Evolutionary conservation across 2,329 filamentous ascomycete species (phyloP), one percentile per base, ranked within the genome.

Genomic region (Pestalotiopsis sp.): DNA sequence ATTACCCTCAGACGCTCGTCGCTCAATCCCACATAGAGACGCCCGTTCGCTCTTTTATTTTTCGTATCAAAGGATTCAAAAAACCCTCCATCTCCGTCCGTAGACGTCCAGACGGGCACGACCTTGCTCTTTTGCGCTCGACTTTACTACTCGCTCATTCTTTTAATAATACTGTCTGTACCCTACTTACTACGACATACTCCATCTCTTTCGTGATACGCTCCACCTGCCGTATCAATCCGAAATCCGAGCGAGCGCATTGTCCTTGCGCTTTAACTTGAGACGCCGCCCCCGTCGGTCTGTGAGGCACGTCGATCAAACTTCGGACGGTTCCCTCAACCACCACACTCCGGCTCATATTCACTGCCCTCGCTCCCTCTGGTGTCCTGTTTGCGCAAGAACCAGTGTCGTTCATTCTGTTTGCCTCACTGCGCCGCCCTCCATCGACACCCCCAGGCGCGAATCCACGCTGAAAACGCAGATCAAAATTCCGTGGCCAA

Each of bases 241-340:
- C 49, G 63, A 58, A 36, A 9, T 36, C 31, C 31, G 31, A 36
- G 31, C 31, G 45, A 17, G 63, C 63, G 63, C 63, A 66, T 66
- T 66, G 63, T 66, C 63, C 25, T 62, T 39, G 63, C 49, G 63
- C 64, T 60, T 66, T 57, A 45, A 41, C 52, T 52, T 66, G 64
- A 66, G 27, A 66, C 64, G 27, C 52, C 7, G 27, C 64, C 64
- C 41, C 41, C 23, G 64, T 60, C 58, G 38, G n/a, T n/a, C 36
- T 59, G 38, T 36, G 52, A 60, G 64, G 38, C 52, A 52, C 45
- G 45, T 27, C 64, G 64, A 66, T 66, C 64, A 66, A 60, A 66
- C 64, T 38, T 66, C 52, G 57, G 63, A 57, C 63, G 41, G 39
- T 39, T 62, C 59, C 59, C 59, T 62, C 59, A 17, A 36, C 25